Percentiles rank a stretch among this genome's conserved stretches.
Evolutionary conservation across 202 grass and related monocot species (phyloP).

Genomic region (Cymbopogon flexuosus): DNA sequence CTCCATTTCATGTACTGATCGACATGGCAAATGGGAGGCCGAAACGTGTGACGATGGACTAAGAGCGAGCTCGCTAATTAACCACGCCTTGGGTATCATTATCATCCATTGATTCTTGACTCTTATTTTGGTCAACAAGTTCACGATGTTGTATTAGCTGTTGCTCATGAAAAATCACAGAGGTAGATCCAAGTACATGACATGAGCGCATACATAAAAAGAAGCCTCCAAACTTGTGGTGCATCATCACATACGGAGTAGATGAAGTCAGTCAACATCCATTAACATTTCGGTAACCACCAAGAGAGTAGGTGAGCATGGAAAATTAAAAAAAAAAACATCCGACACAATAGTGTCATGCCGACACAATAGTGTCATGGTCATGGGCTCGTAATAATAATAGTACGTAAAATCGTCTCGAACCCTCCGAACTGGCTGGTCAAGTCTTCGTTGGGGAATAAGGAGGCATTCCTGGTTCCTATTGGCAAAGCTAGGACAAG

Average conservation of each 20-base stretch:
- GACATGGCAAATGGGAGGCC: conserved; percentile 6
- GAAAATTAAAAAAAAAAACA: neutral
- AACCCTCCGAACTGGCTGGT: conserved; percentile 18
- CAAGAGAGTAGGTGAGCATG: conserved; percentile 18
- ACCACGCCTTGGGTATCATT: neutral
- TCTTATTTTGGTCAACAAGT: conserved; percentile 10
- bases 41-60: conserved; percentile 1
- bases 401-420: neutral
- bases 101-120: neutral
- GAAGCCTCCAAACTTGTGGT: neutral
- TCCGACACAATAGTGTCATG: neutral
- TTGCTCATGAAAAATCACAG: neutral
- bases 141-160: neutral
- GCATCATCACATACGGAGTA: neutral
- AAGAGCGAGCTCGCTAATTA: neutral
- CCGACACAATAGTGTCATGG: neutral
- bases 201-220: neutral
- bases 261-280: neutral
- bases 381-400: neutral
- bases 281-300: neutral
- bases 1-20: neutral
- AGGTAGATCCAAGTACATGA: neutral
- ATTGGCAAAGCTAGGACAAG: neutral
- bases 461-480: neutral
- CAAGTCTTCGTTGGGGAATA: conserved; percentile 14